Evolutionary conservation across 176 grass and related monocot species (phyloP).

Genomic region (Oryza meyeriana): DNA sequence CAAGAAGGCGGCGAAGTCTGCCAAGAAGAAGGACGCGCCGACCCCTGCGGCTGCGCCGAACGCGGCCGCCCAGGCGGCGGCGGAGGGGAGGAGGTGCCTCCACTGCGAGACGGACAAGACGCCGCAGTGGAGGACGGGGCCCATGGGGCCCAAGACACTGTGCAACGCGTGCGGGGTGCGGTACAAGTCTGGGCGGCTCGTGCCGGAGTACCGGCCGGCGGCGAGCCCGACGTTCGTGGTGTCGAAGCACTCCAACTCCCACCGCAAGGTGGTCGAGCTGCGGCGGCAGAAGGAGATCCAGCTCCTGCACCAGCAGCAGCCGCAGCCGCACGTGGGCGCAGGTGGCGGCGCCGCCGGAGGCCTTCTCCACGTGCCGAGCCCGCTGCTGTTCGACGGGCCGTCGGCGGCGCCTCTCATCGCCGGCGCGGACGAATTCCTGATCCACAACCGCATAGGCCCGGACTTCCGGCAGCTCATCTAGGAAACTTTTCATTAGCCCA

Average conservation of each 20-base stretch:
- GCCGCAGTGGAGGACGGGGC: slow-evolving; percentile 96
- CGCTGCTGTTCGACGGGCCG: slow-evolving; percentile 45
- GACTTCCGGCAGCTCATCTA: slow-evolving; percentile 82
- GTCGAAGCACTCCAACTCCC: slow-evolving; percentile 94
- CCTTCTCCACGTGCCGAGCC: slow-evolving; percentile 29
- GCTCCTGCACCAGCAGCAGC: slow-evolving; percentile 16
- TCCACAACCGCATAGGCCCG: slow-evolving; percentile 63
- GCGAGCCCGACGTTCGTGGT: slow-evolving; percentile 83
- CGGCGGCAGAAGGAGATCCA: slow-evolving; percentile 85
- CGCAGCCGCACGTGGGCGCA: slow-evolving; percentile 11
- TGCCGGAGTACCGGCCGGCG: slow-evolving; percentile 93
- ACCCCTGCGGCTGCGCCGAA: neutral
- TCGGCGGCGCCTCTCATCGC: slow-evolving; percentile 29
- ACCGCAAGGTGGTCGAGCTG: slow-evolving; percentile 97
- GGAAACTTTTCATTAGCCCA: slow-evolving; percentile 37
- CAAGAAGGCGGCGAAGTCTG: slow-evolving; percentile 43
- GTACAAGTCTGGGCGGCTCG: slow-evolving; percentile 85
- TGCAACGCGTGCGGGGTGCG: slow-evolving; percentile 98
- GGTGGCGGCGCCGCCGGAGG: neutral
- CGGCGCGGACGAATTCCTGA: slow-evolving; percentile 58
- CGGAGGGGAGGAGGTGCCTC: slow-evolving; percentile 60
- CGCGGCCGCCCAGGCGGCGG: neutral
- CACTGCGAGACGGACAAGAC: slow-evolving; percentile 98
- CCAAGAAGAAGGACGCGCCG: slow-evolving; percentile 60
- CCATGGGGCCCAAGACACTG: slow-evolving; percentile 91